Evolutionary conservation across 2,329 filamentous ascomycete genomes (phyloP).

Genomic region (Dendrostoma leiphaemia): DNA sequence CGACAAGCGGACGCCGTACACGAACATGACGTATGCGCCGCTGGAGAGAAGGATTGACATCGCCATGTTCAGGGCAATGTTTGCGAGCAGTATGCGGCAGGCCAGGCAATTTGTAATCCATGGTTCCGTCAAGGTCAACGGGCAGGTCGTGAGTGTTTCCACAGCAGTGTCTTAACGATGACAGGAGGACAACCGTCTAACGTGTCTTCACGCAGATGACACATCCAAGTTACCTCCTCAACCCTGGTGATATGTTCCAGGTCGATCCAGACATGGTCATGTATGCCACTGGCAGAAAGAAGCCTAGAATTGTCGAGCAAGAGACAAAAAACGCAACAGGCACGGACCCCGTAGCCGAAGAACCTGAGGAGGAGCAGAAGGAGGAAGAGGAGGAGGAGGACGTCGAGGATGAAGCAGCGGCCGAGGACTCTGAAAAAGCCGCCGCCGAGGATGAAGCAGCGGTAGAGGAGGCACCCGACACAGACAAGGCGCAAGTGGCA

Average conservation of each 20-base stretch:
- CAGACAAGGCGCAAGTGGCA: slow-evolving; percentile 8
- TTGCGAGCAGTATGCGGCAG: slow-evolving; percentile 89
- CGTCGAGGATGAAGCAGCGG: slow-evolving; percentile 1
- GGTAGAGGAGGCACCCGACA: slow-evolving; percentile 20
- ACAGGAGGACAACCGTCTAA: slow-evolving; percentile 10
- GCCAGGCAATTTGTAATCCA: slow-evolving; percentile 93
- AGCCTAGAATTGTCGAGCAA: slow-evolving; percentile 34
- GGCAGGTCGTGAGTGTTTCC: slow-evolving; percentile 71
- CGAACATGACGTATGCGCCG: slow-evolving; percentile 94
- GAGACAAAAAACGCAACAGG: slow-evolving; percentile 16
- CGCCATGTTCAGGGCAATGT: slow-evolving; percentile 90
- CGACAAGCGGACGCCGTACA: slow-evolving; percentile 71
- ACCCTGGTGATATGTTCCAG: slow-evolving; percentile 97
- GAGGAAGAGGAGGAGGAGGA: slow-evolving; percentile 11
- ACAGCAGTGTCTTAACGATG: too few relatives aligned
- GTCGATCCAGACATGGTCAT: slow-evolving; percentile 87
- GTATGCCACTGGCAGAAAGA: slow-evolving; percentile 77
- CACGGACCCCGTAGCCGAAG: slow-evolving; percentile 21
- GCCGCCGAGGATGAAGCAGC: slow-evolving; percentile 22
- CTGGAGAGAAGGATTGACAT: slow-evolving; percentile 88
- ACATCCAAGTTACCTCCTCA: slow-evolving; percentile 88
- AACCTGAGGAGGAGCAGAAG: slow-evolving; percentile 31
- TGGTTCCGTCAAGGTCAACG: slow-evolving; percentile 92
- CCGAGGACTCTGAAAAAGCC: slow-evolving; percentile 3
- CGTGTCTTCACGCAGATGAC: slow-evolving; percentile 62